Evolutionary conservation across 208 protist species (phyloP).

Genomic region (Crithidia sp.): DNA sequence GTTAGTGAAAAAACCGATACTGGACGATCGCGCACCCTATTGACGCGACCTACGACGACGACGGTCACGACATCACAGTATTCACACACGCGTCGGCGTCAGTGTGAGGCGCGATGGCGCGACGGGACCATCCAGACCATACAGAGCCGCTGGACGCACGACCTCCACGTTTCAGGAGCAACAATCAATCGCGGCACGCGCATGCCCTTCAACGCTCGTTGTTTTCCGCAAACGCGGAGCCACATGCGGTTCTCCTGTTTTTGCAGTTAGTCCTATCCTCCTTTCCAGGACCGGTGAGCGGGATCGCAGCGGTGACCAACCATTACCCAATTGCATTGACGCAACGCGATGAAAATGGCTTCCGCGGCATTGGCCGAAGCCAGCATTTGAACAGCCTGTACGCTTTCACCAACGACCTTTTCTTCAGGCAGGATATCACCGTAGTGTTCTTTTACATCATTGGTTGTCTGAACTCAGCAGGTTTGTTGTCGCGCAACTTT

Average conservation of each 20-base stretch:
- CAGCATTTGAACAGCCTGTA: conserved; percentile 12
- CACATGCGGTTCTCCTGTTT: conserved; percentile 4
- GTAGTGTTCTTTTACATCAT: conserved; percentile 6
- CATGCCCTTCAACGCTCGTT: conserved; percentile 14
- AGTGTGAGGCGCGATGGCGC: conserved; percentile 11
- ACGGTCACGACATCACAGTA: neutral
- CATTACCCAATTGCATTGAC: conserved; percentile 9
- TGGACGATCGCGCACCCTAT: conserved; percentile 11
- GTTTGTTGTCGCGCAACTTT: conserved; percentile 12
- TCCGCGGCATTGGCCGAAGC: conserved; percentile 7
- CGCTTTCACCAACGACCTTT: conserved; percentile 15
- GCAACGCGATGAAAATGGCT: conserved; percentile 5
- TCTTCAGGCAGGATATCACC: conserved; percentile 1
- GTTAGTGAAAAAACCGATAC: conserved; percentile 1
- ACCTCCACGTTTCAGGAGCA: conserved; percentile 1
- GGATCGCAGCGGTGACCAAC: conserved; percentile 4
- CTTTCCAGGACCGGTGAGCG: neutral
- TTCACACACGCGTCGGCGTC: conserved; percentile 12
- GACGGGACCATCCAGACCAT: conserved; percentile 4
- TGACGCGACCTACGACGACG: conserved; percentile 2
- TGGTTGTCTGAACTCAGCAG: neutral
- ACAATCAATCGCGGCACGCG: conserved; percentile 6
- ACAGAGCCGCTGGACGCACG: conserved; percentile 5
- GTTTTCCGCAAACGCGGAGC: conserved; percentile 4
- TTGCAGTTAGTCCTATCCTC: neutral